Base-by-base conservation (phyloP, 1,139 yeast genomes). In the Blastobotrys arbuscula region DNA sequence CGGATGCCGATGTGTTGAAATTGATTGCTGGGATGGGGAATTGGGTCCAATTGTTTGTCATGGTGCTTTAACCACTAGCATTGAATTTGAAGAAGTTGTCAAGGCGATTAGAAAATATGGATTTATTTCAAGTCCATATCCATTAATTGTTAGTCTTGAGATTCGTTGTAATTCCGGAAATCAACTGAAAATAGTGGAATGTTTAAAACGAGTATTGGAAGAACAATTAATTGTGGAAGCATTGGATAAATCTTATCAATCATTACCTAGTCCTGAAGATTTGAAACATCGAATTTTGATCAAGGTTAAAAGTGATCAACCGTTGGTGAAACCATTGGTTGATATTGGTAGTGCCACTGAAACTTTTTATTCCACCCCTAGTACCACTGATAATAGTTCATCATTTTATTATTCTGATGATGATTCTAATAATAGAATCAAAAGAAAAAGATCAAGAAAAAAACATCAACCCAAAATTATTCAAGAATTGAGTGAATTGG, bases 1-100 rank as follows among this genome's bases (percentile, higher is more conserved):
- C 50, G 97, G 98, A 1, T 92, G 97, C 59, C 73, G 96, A 43
- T 89, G 97, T 56, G 75, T 94, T 20, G 99, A 94, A 61, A 80
- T 94, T 39, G 99, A 94, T 65, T 75, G 94, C 20, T 94, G 98
- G 98, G 96, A 92, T 67, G 94, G 95, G 9, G 75, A 73, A 23
- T 58, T 59, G n/a, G 88, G 83, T 2, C 98, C 98, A 0, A 78
- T 87, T 0, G 97, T 94, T 0, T 84, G 85, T 35, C 99, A 94
- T 66, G 98, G 98, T 0, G 77, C 95, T 0, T 78, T 92, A 52
- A 88, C 97, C 0, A 73, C 84, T 0, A 77, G 89, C 0, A 79
- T 92, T 21, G 78, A 81, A 1, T 75, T 92, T 44, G 66, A 71
- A 18, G 82, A 83, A 55, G 97, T 90, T 1, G 67, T 89, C 13